These are phyloP conservation scores for Ceratocystis cubensis DNA, from an alignment of 2,329 filamentous ascomycete species.

Conservation along the genomic window DNA sequence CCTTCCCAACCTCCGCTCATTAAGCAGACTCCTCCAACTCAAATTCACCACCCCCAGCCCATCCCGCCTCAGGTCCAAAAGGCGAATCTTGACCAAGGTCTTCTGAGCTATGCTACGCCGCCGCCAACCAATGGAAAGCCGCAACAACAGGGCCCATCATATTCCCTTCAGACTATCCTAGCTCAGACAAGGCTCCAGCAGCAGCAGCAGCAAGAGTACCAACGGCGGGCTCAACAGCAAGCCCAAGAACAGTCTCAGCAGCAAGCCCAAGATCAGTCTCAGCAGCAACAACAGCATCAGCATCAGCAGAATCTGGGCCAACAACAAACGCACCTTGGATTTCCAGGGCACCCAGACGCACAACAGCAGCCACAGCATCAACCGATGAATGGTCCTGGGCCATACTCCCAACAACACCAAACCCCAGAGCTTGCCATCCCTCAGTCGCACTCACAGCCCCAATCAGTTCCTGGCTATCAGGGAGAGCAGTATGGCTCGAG, in stretches of 20 bases:
- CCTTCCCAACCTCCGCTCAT: slow-evolving; percentile 34
- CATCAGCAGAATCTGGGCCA: slow-evolving; percentile 15
- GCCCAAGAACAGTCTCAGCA: slow-evolving; percentile 18
- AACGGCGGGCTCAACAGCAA: slow-evolving; percentile 18
- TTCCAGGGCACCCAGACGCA: background rate
- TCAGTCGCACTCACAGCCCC: slow-evolving; percentile 18
- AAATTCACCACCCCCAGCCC: slow-evolving; percentile 35
- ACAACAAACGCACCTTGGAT: background rate
- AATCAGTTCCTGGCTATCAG: slow-evolving; percentile 8
- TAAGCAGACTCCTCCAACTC: slow-evolving; percentile 26
- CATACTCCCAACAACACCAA: slow-evolving; percentile 15
- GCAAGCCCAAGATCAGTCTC: slow-evolving; percentile 25
- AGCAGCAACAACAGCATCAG: slow-evolving; percentile 21
- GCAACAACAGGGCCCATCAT: slow-evolving; percentile 8
- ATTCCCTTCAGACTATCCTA: slow-evolving; percentile 18
- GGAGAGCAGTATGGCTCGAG: slow-evolving; percentile 12
- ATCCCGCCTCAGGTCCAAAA: slow-evolving; percentile 45
- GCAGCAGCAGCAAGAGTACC: slow-evolving; percentile 21
- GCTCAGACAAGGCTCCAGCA: slow-evolving; percentile 19
- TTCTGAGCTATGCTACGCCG: slow-evolving; percentile 22
- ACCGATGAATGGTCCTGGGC: background rate
- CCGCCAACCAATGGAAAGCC: slow-evolving; percentile 20
- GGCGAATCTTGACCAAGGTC: slow-evolving; percentile 28
- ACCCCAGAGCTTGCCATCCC: background rate
- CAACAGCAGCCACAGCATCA: slow-evolving; percentile 4